Conservation (phyloP, 208 protist species). For the Novymonas esmeraldas region DNA sequence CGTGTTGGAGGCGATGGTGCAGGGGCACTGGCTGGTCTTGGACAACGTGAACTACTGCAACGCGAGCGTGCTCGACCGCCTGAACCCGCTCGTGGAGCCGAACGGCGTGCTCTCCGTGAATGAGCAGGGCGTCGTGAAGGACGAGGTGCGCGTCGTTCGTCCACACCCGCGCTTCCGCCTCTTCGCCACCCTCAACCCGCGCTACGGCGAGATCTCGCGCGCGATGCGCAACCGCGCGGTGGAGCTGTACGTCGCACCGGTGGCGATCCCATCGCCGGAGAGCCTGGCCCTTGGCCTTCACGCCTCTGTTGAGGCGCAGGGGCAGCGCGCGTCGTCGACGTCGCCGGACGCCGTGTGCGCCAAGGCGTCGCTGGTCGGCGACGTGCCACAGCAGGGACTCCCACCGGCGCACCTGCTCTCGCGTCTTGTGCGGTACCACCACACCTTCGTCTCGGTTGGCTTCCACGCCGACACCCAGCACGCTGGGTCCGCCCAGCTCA, state of each 20-base stretch:
- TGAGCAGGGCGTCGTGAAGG: constrained; percentile 96
- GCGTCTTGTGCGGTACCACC: constrained; percentile 68
- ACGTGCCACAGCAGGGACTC: constrained; percentile 7
- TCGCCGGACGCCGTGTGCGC: neutral
- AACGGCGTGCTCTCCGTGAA: constrained; percentile 95
- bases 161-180: constrained; percentile 98
- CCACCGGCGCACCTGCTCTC: constrained; percentile 24
- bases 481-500: constrained; percentile 47
- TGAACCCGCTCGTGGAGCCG: constrained; percentile 99
- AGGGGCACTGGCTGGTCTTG: constrained; percentile 99
- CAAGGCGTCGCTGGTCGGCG: neutral
- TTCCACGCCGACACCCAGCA: constrained; percentile 73
- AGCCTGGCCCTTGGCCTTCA: constrained; percentile 37
- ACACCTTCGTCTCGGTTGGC: constrained; percentile 59
- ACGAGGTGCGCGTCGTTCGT: constrained; percentile 90
- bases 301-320: constrained; percentile 17
- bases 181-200: constrained; percentile 98
- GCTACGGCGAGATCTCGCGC: constrained; percentile 98
- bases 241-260: constrained; percentile 94
- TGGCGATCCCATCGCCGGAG: constrained; percentile 81
- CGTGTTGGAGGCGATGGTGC: constrained; percentile 94
- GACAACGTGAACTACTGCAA: constrained; percentile 99
- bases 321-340: constrained; percentile 9
- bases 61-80: constrained; percentile 98
- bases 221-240: constrained; percentile 99